Percentiles rank a stretch among this genome's conserved stretches.
Conservation (phyloP, 1,284 basidiomycete species). For the Papiliotrema flavescens region DNA sequence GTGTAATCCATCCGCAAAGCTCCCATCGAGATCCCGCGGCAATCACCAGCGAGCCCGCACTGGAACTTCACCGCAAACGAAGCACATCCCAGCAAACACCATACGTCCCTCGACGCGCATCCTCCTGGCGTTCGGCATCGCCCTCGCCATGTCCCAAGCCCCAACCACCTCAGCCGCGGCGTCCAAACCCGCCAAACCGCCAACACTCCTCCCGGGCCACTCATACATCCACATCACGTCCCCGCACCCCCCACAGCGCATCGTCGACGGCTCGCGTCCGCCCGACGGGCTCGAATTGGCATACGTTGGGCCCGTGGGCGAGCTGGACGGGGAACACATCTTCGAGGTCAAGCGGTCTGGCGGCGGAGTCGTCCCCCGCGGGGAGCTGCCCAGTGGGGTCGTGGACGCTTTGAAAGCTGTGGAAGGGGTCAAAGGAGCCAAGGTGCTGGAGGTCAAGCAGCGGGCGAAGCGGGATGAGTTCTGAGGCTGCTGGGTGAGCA, state of each 20-base stretch:
- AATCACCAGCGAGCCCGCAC: no score
- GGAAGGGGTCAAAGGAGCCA: conserved; percentile 28
- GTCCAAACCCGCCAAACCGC: conserved; percentile 17
- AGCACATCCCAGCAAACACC: neutral
- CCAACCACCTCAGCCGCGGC: neutral
- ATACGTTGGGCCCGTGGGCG: conserved; percentile 40
- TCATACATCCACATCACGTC: conserved; percentile 40
- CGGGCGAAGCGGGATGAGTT: conserved; percentile 38
- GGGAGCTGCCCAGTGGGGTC: conserved; percentile 14
- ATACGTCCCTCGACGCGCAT: neutral
- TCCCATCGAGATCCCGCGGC: neutral
- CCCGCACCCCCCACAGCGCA: conserved; percentile 8
- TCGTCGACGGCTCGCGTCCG: neutral
- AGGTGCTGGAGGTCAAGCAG: conserved; percentile 32
- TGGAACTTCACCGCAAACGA: neutral
- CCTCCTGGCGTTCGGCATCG: neutral
- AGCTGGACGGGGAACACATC: conserved; percentile 42
- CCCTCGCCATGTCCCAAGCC: neutral
- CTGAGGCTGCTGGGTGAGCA: no score
- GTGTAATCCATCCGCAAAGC: neutral
- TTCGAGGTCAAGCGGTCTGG: conserved; percentile 26
- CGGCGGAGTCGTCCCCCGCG: conserved; percentile 7
- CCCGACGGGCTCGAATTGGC: conserved; percentile 8
- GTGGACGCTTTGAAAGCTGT: conserved; percentile 19
- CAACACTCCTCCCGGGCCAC: conserved; percentile 24